phyloP scores from a whole-genome alignment of 257 asterid species.

The Solanum bulbocastanum region DNA sequence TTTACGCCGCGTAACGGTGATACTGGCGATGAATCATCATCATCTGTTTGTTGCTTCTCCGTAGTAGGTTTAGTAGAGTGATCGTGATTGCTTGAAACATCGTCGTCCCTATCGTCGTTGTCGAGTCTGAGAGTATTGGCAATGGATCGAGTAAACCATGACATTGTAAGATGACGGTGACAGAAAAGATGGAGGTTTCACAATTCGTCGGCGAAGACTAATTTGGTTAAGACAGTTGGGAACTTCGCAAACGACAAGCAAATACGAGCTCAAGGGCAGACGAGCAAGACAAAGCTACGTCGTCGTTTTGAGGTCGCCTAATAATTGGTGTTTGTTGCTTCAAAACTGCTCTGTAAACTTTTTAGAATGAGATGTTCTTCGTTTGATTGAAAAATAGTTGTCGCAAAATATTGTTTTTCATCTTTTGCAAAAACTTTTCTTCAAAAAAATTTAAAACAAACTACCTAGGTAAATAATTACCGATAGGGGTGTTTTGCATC shows the following conservation, averaged over 20 bases:
- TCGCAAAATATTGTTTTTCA: neutral
- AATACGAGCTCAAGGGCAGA: neutral
- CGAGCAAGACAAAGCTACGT: neutral
- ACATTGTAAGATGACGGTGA: conserved; percentile 29
- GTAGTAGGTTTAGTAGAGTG: conserved; percentile 6
- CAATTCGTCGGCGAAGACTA: conserved; percentile 5
- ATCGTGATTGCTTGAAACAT: neutral
- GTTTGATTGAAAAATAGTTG: neutral
- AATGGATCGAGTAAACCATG: conserved; percentile 95
- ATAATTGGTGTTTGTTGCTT: neutral
- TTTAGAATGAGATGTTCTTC: neutral
- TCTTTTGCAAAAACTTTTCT: neutral
- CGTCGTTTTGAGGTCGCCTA: neutral
- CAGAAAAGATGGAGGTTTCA: neutral
- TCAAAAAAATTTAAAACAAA: neutral
- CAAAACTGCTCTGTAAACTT: neutral
- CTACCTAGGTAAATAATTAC: too few species aligned
- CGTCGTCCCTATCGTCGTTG: conserved; percentile 23
- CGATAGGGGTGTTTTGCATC: neutral
- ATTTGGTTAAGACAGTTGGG: neutral
- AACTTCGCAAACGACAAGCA: neutral
- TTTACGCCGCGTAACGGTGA: conserved; percentile 80
- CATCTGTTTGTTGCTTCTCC: conserved; percentile 16
- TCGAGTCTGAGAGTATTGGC: conserved; percentile 74
- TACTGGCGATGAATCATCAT: conserved; percentile 25